phyloP scores from a whole-genome alignment of 1,284 basidiomycete species.

The Chondrostereum purpureum region DNA sequence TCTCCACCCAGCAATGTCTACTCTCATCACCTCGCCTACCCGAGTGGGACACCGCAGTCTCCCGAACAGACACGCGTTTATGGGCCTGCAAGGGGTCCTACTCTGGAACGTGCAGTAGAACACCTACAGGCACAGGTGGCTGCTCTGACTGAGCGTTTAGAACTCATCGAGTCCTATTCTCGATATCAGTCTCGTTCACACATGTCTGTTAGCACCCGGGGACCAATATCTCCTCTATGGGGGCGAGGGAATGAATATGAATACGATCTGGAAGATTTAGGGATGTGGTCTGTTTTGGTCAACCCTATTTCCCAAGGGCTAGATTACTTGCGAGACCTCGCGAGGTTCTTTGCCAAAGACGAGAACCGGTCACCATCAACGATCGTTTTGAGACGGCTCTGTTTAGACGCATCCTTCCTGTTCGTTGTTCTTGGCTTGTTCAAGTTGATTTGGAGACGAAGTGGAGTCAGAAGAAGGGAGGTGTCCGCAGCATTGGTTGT shows the following conservation, averaged over 20 bases:
- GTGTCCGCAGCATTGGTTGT: constrained; percentile 54
- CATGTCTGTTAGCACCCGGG: constrained; percentile 27
- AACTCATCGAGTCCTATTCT: constrained; percentile 58
- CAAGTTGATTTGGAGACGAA: constrained; percentile 58
- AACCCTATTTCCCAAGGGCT: constrained; percentile 50
- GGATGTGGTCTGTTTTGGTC: constrained; percentile 72
- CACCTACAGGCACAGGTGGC: constrained; percentile 85
- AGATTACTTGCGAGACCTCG: constrained; percentile 37
- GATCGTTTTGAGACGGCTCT: constrained; percentile 61
- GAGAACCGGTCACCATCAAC: constrained; percentile 56
- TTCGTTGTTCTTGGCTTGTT: constrained; percentile 49
- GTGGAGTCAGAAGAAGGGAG: constrained; percentile 61
- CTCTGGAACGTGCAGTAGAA: constrained; percentile 72
- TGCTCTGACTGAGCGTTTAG: constrained; percentile 84
- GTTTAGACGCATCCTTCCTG: constrained; percentile 69
- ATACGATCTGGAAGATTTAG: constrained; percentile 70
- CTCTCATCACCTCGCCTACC: constrained; percentile 32
- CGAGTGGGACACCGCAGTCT: constrained; percentile 6
- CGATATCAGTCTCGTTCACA: constrained; percentile 29
- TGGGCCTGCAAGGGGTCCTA: constrained; percentile 30
- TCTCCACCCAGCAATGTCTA: constrained; percentile 31
- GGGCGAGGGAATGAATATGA: constrained; percentile 30
- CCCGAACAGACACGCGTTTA: constrained; percentile 28
- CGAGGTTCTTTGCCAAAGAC: constrained; percentile 49
- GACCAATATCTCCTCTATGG: constrained; percentile 31